Evolutionary conservation across 306 rosid species (phyloP), one percentile per base, ranked within the genome.

Genomic region (Quercus cerris): DNA sequence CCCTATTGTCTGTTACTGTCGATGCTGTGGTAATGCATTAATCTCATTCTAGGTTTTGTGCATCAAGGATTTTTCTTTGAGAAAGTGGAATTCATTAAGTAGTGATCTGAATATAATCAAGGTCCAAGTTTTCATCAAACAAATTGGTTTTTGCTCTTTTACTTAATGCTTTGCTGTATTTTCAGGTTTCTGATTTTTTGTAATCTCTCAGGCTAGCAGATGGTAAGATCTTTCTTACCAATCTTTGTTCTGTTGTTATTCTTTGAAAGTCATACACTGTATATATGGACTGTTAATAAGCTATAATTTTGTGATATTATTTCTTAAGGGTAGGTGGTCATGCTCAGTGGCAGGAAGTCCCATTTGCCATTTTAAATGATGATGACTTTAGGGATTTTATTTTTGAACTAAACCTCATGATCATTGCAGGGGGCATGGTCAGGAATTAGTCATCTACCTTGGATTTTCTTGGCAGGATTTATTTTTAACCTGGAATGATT

Each of bases 41-140:
- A 84, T 80, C 77, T 81, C 54, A 64, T 76, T 81, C 71, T 15
- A 71, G 78, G 63, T 79, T 75, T 75, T 33, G 25, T 74, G 68
- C 72, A 35, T 35, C 20, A 58, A n/a, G 54, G 74, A 68, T 75
- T 68, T 12, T 57, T 70, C 7, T 31, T 6, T 6, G 75, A 51
- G 73, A 27, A 52, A 19, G 75, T 44, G 49, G 56, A 69, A 44
- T 67, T 55, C 71, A 49, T 52, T 27, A 78, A 17, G 69, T 61
- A 38, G 13, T 20, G 17, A 61, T 17, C 31, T 54, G 62, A 38
- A 63, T 73, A 23, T 56, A 66, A 76, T 73, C 33, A 46, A 71
- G 75, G 70, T 41, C 70, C 18, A 23, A 52, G 63, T 11, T 77
- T 80, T 78, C 78, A 22, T 75, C 75, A 20, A 64, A 64, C 11